Evolutionary conservation across 306 rosid genomes (phyloP).

Genomic region (Vachellia pachyceras): DNA sequence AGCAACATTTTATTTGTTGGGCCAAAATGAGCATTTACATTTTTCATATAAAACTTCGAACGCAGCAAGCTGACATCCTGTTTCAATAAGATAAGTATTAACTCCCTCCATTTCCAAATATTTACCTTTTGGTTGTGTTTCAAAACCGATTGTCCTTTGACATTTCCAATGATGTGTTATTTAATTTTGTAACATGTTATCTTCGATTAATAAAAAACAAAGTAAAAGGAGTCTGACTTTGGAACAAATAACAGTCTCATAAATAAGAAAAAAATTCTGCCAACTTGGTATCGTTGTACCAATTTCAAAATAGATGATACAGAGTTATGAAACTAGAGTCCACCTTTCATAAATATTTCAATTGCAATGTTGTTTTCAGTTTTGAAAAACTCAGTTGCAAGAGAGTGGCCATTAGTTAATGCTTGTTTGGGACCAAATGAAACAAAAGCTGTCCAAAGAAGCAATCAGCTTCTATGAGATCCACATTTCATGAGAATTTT

Average conservation of each 20-base stretch:
- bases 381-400: not conserved
- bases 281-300: not conserved
- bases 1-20: too few relatives aligned
- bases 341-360: not conserved
- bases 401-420: not conserved
- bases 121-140: too few relatives aligned
- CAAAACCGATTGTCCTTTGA: too few relatives aligned
- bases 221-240: not conserved
- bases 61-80: too few relatives aligned
- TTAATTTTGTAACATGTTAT: too few relatives aligned
- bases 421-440: not conserved
- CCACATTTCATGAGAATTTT: conserved; percentile 26
- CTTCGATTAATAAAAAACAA: too few relatives aligned
- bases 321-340: not conserved
- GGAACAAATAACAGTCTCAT: not conserved
- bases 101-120: too few relatives aligned
- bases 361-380: not conserved
- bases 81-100: too few relatives aligned
- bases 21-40: too few relatives aligned
- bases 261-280: not conserved
- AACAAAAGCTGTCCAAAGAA: not conserved
- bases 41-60: too few relatives aligned
- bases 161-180: too few relatives aligned
- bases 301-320: not conserved
- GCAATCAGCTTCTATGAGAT: conserved; percentile 8